Conservation (phyloP, 2,329 filamentous ascomycete species). For the Ophiostoma perfectum region DNA sequence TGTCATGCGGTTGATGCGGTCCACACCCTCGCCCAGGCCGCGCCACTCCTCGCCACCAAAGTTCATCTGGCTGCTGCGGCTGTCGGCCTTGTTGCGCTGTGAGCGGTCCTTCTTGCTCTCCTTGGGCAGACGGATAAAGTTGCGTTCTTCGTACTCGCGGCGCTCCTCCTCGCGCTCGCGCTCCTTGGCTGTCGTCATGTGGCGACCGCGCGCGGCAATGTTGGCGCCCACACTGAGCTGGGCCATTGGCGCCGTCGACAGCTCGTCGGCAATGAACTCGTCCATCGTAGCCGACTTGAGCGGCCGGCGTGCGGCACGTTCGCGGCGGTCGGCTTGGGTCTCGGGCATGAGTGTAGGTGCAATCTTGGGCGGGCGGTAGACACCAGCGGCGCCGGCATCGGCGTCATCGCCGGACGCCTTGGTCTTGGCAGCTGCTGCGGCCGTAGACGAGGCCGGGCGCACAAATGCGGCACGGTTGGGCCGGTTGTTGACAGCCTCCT, state of each 20-base stretch:
- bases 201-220: conserved; percentile 71
- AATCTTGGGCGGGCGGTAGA: conserved; percentile 86
- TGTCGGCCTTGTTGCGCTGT: conserved; percentile 54
- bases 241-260: conserved; percentile 73
- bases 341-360: conserved; percentile 79
- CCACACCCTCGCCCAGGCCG: conserved; percentile 74
- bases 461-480: conserved; percentile 38
- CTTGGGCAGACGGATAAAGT: conserved; percentile 81
- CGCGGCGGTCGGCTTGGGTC: conserved; percentile 60
- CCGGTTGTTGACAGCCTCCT: conserved; percentile 25
- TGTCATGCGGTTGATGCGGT: conserved; percentile 80
- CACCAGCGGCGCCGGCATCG: conserved; percentile 44
- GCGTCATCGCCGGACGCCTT: conserved; percentile 26
- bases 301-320: conserved; percentile 56
- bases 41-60: conserved; percentile 92
- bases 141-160: conserved; percentile 81
- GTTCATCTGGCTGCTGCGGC: conserved; percentile 54
- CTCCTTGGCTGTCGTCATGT: conserved; percentile 70
- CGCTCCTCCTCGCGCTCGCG: conserved; percentile 72
- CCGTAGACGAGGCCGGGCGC: conserved; percentile 26
- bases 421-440: conserved; percentile 7
- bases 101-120: conserved; percentile 80
- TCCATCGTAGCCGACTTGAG: conserved; percentile 80
- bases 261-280: conserved; percentile 81
- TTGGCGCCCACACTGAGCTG: conserved; percentile 90